Evolutionary conservation across 2,329 filamentous ascomycete genomes (phyloP).

Genomic region (Ophiostoma ulmi): DNA sequence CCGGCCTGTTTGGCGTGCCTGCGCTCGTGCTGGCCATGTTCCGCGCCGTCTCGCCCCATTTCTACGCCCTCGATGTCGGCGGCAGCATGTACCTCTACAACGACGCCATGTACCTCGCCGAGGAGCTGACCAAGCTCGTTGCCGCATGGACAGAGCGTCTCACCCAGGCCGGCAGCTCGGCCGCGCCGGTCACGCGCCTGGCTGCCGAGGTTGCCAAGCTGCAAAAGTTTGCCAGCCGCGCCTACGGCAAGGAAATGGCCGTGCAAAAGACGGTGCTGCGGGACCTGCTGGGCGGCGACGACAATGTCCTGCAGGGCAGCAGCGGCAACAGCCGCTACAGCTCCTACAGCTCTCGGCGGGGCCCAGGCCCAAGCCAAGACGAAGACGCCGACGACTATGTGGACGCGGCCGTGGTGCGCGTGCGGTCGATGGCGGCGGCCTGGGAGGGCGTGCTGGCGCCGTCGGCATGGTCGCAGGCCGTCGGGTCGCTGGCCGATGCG

Average conservation of each 20-base stretch:
- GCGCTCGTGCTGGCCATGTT: constrained; percentile 73
- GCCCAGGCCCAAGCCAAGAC: not conserved
- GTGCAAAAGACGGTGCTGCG: constrained; percentile 57
- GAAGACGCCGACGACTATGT: constrained; percentile 47
- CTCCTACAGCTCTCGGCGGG: too few species aligned
- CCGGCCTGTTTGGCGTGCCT: constrained; percentile 66
- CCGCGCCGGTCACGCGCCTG: constrained; percentile 50
- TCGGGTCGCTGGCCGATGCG: constrained; percentile 55
- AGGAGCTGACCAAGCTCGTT: constrained; percentile 48
- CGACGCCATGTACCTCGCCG: constrained; percentile 59
- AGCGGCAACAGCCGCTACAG: constrained; percentile 29
- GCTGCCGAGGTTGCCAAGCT: constrained; percentile 57
- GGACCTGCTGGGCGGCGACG: constrained; percentile 55
- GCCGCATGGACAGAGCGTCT: constrained; percentile 49
- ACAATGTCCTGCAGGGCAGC: constrained; percentile 47
- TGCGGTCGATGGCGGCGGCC: constrained; percentile 48
- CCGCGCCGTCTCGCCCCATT: constrained; percentile 67
- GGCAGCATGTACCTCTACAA: constrained; percentile 68
- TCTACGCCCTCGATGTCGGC: constrained; percentile 59
- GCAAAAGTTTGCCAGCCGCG: constrained; percentile 55
- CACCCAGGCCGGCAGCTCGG: constrained; percentile 41
- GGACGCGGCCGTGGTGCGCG: constrained; percentile 48
- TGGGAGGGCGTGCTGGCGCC: constrained; percentile 56
- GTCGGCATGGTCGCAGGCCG: constrained; percentile 59
- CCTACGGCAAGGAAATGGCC: constrained; percentile 57